phyloP scores from a whole-genome alignment of 2,329 filamentous ascomycete genomes.

The Pestalotiopsis sp. region DNA sequence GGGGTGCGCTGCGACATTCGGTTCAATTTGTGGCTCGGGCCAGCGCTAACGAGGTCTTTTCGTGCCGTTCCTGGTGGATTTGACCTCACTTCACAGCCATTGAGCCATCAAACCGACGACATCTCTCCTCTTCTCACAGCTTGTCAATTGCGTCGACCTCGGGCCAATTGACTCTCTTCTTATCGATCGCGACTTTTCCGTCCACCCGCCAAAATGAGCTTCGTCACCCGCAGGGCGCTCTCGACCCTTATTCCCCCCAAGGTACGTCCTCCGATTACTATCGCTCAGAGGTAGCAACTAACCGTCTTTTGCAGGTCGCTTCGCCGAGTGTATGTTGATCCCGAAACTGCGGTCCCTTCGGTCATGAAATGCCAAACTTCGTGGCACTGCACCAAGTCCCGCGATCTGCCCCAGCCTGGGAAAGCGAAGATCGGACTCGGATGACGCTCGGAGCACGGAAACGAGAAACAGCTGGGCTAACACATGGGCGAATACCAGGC shows the following conservation, averaged over 20 bases:
- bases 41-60: conserved; percentile 53
- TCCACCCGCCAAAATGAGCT: conserved; percentile 77
- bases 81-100: conserved; percentile 9
- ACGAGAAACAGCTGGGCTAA: not conserved
- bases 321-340: conserved; percentile 74
- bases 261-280: conserved; percentile 50
- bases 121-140: conserved; percentile 18
- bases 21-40: not conserved
- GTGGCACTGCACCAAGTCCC: not conserved
- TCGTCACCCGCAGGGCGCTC: conserved; percentile 84
- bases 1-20: not conserved
- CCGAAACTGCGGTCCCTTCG: not conserved
- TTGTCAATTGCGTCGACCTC: conserved; percentile 31
- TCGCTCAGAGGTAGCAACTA: not conserved
- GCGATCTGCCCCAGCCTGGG: not conserved
- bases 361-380: not conserved
- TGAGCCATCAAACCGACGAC: conserved; percentile 4
- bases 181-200: conserved; percentile 20
- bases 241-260: conserved; percentile 99
- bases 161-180: conserved; percentile 35
- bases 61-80: conserved; percentile 26
- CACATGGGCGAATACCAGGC: conserved; percentile 59
- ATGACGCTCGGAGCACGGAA: not conserved
- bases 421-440: not conserved
- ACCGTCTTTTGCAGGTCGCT: conserved; percentile 61